phyloP scores from a whole-genome alignment of 495 filamentous ascomycete genomes.

The Niebla homalea region DNA sequence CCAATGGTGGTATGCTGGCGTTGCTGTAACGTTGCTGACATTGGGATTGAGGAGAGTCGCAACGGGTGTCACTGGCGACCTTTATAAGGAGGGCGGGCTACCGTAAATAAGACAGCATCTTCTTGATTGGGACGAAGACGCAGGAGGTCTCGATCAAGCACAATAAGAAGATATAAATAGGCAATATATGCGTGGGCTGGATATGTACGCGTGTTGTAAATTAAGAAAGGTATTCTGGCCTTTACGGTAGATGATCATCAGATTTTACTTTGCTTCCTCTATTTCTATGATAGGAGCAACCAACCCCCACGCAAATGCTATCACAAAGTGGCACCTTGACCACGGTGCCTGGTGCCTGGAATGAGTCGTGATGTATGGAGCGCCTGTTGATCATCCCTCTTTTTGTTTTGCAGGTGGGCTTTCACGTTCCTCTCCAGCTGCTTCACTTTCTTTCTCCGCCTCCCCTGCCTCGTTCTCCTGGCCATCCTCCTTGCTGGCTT shows the following conservation, averaged over 20 bases:
- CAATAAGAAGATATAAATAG: too few species aligned
- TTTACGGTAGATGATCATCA: too few species aligned
- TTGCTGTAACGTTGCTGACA: conserved; percentile 4
- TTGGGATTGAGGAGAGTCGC: neutral
- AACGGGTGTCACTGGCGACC: neutral
- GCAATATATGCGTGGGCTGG: too few species aligned
- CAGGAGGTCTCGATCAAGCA: neutral
- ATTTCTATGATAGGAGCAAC: neutral
- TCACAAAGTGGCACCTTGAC: neutral
- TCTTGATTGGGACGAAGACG: neutral
- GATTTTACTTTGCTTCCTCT: too few species aligned
- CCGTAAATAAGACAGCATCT: too few species aligned
- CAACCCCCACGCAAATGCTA: neutral
- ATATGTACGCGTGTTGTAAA: neutral
- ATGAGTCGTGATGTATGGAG: neutral
- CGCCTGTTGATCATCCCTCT: neutral
- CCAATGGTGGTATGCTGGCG: conserved; percentile 8
- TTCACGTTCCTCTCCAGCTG: conserved; percentile 21
- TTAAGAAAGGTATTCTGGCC: neutral
- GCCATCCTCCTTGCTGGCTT: conserved; percentile 20
- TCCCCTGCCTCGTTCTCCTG: conserved; percentile 32
- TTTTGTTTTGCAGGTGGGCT: neutral
- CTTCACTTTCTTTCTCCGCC: conserved; percentile 29
- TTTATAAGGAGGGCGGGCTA: too few species aligned
- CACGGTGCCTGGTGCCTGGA: neutral